Percentiles rank a stretch among this genome's conserved stretches.
Evolutionary conservation across 768 basidiomycete species (phyloP).

Genomic region (Rhizopogon salebrosus): DNA sequence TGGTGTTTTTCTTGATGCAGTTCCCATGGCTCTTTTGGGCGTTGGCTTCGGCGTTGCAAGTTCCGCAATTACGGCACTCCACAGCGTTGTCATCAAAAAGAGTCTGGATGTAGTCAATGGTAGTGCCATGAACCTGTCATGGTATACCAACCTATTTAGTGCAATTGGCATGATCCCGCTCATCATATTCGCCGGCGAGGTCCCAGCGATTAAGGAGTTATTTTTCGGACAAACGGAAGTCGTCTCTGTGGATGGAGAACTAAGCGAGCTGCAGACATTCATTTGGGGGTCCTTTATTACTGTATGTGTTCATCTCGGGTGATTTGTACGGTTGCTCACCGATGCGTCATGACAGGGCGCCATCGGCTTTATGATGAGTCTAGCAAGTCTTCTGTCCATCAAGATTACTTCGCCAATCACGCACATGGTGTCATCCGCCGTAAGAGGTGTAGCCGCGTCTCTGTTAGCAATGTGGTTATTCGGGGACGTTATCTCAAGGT

Average conservation of each 20-base stretch:
- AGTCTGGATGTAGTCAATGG: slow-evolving; percentile 75
- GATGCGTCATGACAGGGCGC: slow-evolving; percentile 49
- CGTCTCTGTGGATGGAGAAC: slow-evolving; percentile 31
- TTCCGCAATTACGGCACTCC: slow-evolving; percentile 82
- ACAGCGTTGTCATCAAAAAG: slow-evolving; percentile 93
- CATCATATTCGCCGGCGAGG: slow-evolving; percentile 72
- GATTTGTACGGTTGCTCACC: neutral
- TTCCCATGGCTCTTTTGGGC: slow-evolving; percentile 54
- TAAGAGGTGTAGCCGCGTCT: slow-evolving; percentile 90
- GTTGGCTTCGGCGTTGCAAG: slow-evolving; percentile 78
- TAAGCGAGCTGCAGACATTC: slow-evolving; percentile 57
- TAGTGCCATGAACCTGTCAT: slow-evolving; percentile 80
- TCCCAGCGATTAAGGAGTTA: slow-evolving; percentile 54
- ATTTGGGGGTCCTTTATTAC: slow-evolving; percentile 77
- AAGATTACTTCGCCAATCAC: slow-evolving; percentile 97
- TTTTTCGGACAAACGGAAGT: slow-evolving; percentile 44
- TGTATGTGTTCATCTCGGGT: slow-evolving; percentile 34
- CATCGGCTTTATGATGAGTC: slow-evolving; percentile 91
- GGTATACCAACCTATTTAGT: slow-evolving; percentile 88
- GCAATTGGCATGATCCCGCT: slow-evolving; percentile 69
- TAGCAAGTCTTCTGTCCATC: slow-evolving; percentile 90
- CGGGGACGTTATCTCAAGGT: slow-evolving; percentile 75
- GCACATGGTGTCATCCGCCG: slow-evolving; percentile 95
- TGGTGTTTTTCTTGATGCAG: slow-evolving; percentile 77
- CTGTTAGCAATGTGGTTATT: slow-evolving; percentile 80